phyloP scores from a whole-genome alignment of 805 yeast species.

The Saturnispora bothae region DNA sequence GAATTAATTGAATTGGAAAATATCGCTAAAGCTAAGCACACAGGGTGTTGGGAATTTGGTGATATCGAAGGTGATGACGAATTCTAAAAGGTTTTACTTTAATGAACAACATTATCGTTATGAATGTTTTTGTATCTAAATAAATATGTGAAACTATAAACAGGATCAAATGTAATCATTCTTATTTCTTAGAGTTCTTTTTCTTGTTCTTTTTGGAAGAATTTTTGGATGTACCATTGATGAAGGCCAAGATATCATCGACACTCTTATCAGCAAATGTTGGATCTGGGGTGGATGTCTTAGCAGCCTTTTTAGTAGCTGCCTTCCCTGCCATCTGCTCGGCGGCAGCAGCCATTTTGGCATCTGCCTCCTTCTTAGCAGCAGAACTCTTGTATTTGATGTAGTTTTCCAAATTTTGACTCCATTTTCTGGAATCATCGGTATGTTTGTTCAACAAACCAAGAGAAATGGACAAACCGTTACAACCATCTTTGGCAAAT shows the following conservation, averaged over 20 bases:
- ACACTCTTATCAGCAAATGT: slow-evolving; percentile 54
- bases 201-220: slow-evolving; percentile 24
- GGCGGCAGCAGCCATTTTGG: slow-evolving; percentile 17
- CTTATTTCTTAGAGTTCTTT: slow-evolving; percentile 16
- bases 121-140: background rate
- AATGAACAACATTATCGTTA: slow-evolving; percentile 1
- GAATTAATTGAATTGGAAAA: slow-evolving; percentile 34
- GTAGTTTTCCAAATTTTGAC: slow-evolving; percentile 42
- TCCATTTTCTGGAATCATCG: slow-evolving; percentile 57
- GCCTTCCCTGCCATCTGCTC: slow-evolving; percentile 18
- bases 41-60: slow-evolving; percentile 71
- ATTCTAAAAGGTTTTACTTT: slow-evolving; percentile 7
- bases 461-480: slow-evolving; percentile 41
- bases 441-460: slow-evolving; percentile 65
- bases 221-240: slow-evolving; percentile 42
- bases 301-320: slow-evolving; percentile 23
- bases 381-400: slow-evolving; percentile 16
- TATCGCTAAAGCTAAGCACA: slow-evolving; percentile 38
- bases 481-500: slow-evolving; percentile 45
- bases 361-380: slow-evolving; percentile 21
- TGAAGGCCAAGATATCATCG: slow-evolving; percentile 62
- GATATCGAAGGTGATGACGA: slow-evolving; percentile 53
- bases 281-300: slow-evolving; percentile 33
- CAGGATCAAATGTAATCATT: slow-evolving; percentile 4
- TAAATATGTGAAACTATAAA: slow-evolving; percentile 1